Conservation (phyloP, 2,329 filamentous ascomycete species). For the Macrophomina phaseolina region DNA sequence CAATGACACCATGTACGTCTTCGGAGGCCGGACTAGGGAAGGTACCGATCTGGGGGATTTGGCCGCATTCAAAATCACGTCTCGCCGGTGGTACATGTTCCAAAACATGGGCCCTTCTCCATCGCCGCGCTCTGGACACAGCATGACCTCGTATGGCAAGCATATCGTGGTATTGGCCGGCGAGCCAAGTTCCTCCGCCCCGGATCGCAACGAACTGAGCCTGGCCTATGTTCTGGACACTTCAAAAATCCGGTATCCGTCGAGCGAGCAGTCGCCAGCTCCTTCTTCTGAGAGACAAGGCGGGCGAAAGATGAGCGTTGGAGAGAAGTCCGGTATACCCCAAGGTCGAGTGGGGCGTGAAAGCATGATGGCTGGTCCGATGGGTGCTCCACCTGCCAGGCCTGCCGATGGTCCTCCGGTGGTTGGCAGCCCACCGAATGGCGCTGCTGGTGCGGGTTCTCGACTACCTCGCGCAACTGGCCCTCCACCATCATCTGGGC, state of each 20-base stretch:
- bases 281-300: constrained; percentile 36
- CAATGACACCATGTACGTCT: constrained; percentile 99
- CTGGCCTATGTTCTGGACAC: constrained; percentile 93
- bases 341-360: constrained; percentile 52
- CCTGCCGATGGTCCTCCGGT: constrained; percentile 19
- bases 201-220: constrained; percentile 81
- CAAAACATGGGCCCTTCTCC: constrained; percentile 99
- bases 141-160: constrained; percentile 95
- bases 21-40: constrained; percentile 93
- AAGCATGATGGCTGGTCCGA: constrained; percentile 44
- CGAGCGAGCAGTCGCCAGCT: constrained; percentile 63
- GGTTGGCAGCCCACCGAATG: constrained; percentile 41
- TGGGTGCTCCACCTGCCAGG: constrained; percentile 32
- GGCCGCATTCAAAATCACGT: constrained; percentile 81
- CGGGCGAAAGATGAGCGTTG: constrained; percentile 53
- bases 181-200: constrained; percentile 86
- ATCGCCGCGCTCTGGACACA: constrained; percentile 91
- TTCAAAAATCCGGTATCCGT: constrained; percentile 91
- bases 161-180: constrained; percentile 91
- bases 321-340: constrained; percentile 50
- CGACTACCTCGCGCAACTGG: constrained; percentile 64
- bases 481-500: constrained; percentile 64
- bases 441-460: constrained; percentile 55
- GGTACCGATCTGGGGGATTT: constrained; percentile 91
- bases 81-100: constrained; percentile 96